Base-by-base conservation (phyloP, 306 rosid species). In the Malus fusca region DNA sequence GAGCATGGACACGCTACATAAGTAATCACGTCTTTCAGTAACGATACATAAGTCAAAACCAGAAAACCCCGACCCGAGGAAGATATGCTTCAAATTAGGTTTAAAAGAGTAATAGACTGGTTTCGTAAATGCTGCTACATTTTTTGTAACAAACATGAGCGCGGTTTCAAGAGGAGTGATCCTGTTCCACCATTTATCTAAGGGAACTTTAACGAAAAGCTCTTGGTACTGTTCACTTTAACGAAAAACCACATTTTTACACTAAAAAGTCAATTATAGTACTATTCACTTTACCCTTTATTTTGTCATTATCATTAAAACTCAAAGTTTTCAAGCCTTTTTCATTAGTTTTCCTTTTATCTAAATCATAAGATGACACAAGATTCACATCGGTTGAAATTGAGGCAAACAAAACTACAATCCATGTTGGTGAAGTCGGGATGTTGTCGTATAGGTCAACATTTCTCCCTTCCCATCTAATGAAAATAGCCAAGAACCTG, bases 401-500 rank as follows among this genome's bases (percentile, higher is more conserved):
- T 56, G 13, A 10, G 44, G 63, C 58, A 31, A 53, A 73, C 51
- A 55, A 22, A 51, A 75, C 31, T 73, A 7, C 33, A 76, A 71
- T 42, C 75, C 77, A 53, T 11, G 37, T 37, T n/a, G 25, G 66
- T 31, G 56, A 44, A 64, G 59, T 19, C 30, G 72, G 53, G 48
- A 40, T 30, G 18, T 60, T 71, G 67, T 33, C 48, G 30, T 63
- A 21, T 68, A 11, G 31, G 46, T 17, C 52, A 68, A 40, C 44
- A 13, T 30, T 21, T 70, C 11, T 37, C 40, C 43, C 46, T 55
- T 64, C 2, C 59, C 74, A 59, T 40, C 51, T 40, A 94, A 80
- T 91, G 96, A 87, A 91, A 90, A 77, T 87, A 92, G 71, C 93
- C 96, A 78, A 89, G 91, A 82, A 91, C 92, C 84, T 91, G 97